Percentiles rank a stretch among this genome's conserved stretches.
Evolutionary conservation across 495 filamentous ascomycete genomes (phyloP).

Genomic region (Sordaria brevicollis): DNA sequence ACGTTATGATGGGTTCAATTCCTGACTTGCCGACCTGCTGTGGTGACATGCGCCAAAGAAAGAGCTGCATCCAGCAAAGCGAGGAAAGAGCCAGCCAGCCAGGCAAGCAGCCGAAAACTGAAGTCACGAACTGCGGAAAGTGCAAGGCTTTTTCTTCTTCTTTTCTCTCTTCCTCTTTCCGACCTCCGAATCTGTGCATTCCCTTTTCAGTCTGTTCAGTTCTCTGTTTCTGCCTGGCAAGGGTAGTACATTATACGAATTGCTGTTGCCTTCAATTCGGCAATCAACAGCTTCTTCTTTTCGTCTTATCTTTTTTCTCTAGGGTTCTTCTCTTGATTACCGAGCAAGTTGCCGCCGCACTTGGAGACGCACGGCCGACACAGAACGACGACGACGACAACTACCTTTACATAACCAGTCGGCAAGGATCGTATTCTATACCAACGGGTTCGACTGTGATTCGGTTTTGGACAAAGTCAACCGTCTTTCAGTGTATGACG

Average conservation of each 20-base stretch:
- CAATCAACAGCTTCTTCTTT: background rate
- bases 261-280: background rate
- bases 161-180: background rate
- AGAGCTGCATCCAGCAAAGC: conserved; percentile 1
- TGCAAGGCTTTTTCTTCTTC: background rate
- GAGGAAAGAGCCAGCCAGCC: background rate
- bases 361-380: background rate
- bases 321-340: background rate
- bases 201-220: background rate
- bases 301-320: background rate
- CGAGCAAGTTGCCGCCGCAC: background rate
- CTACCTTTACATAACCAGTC: background rate
- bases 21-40: background rate
- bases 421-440: background rate
- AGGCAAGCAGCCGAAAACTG: background rate
- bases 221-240: background rate
- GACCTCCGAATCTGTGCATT: background rate
- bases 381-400: background rate
- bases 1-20: background rate
- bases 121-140: background rate
- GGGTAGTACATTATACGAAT: background rate
- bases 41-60: conserved; percentile 2
- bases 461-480: background rate
- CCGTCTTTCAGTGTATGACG: background rate
- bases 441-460: background rate